These are phyloP conservation scores for Linaria vulgaris DNA, from an alignment of 257 asterid species.

Conservation along the genomic window DNA sequence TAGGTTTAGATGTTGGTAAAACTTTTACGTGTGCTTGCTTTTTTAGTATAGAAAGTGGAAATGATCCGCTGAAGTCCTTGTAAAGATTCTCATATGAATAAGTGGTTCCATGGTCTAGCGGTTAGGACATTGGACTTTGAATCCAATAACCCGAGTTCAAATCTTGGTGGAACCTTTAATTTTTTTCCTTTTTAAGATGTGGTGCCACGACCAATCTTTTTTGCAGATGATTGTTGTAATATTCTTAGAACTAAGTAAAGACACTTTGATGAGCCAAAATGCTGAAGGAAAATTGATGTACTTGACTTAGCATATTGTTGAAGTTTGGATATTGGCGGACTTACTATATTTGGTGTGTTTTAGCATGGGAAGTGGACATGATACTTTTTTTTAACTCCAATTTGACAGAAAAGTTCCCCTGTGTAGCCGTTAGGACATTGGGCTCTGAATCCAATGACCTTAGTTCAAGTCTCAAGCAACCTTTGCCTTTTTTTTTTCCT, in stretches of 20 bases:
- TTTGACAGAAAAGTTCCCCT: background rate
- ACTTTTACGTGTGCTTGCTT: background rate
- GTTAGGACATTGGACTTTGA: constrained; percentile 94
- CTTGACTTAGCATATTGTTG: constrained; percentile 1
- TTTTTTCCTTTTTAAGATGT: too few species aligned
- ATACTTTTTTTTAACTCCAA: background rate
- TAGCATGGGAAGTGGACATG: background rate
- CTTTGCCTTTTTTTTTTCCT: too few species aligned
- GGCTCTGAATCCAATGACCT: background rate
- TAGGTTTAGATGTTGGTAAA: background rate
- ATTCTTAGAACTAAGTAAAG: too few species aligned
- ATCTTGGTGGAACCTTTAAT: constrained; percentile 80
- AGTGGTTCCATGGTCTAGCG: constrained; percentile 83
- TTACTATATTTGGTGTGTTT: too few species aligned
- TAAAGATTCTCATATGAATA: background rate
- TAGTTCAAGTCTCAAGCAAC: background rate
- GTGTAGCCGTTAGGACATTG: background rate
- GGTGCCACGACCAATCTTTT: too few species aligned
- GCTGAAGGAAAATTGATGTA: constrained; percentile 11
- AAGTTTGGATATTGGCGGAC: background rate
- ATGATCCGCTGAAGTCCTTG: background rate
- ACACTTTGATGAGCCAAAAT: too few species aligned
- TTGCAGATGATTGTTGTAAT: too few species aligned
- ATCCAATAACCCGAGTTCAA: constrained; percentile 95
- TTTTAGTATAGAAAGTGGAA: background rate